Evolutionary conservation across 306 rosid species (phyloP).

Genomic region (apple (Malus domestica)): DNA sequence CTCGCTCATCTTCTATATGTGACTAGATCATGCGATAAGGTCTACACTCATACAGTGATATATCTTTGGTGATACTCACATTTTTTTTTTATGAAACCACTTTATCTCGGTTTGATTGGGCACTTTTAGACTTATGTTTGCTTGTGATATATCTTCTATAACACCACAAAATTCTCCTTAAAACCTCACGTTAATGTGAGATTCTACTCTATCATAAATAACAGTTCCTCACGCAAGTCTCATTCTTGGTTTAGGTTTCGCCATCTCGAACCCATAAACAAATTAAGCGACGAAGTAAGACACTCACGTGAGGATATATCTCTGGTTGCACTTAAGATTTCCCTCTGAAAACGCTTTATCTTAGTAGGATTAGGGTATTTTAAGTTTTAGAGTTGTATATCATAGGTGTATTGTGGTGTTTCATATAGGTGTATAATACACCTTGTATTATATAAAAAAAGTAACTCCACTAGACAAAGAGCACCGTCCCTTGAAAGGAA

Average conservation of each 20-base stretch:
- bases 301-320: not conserved
- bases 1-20: not conserved
- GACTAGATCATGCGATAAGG: not conserved
- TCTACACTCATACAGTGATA: not conserved
- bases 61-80: not conserved
- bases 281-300: not conserved
- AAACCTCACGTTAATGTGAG: not conserved
- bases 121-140: not conserved
- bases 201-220: not conserved
- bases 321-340: no score
- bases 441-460: no score
- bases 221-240: not conserved
- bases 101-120: not conserved
- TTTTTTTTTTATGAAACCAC: no score
- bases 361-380: not conserved
- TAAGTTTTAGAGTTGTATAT: no score
- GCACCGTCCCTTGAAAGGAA: slow-evolving; percentile 2
- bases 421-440: not conserved
- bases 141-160: not conserved
- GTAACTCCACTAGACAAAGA: slow-evolving; percentile 1
- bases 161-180: not conserved
- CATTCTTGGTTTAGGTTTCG: not conserved
- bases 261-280: not conserved
- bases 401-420: not conserved
- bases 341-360: not conserved